Evolutionary conservation across 441 rosid genomes (phyloP), one percentile per base, ranked within the genome.

Genomic region (Populus tomentosa): DNA sequence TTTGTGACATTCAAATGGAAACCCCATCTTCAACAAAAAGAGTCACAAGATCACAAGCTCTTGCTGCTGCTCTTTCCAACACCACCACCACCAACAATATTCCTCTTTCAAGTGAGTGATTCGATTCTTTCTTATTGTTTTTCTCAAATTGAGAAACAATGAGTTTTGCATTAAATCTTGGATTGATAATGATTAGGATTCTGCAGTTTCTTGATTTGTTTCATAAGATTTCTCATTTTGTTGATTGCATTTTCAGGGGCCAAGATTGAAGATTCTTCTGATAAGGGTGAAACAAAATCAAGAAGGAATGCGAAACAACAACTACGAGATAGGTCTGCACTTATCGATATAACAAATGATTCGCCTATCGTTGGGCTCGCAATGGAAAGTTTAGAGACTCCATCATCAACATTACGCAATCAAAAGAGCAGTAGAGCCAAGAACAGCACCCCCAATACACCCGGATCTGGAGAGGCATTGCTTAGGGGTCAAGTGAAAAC

Each of bases 281-380:
- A 83, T 6, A 80, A 82, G 68, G 62, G 78, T 59, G 85, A 69
- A 32, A 71, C 85, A 2, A 86, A 88, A 77, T 80, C 89, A 79
- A 87, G 87, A 78, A 79, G 80, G 63, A 83, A 70, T 56, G 69
- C 59, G 9, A 87, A 82, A 30, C 79, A 83, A 72, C 82, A 85
- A 35, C 33, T 71, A 14, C 83, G 81, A 84, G 93, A 87, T 50
- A 82, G 90, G 1, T 87, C 90, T 62, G 91, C 82, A 6, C 91
- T 95, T 0, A 77, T 94, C 18, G 95, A 92, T 77, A 87, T 95
- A 84, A 95, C 97, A 7, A 95, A 95, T 23, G 95, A 92, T 81
- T 95, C 98, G 1, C 99, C 99, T 0, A 95, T 95, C 42, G 90
- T 89, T 6, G 98, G 99, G 74, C 77, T 95, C 59, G 94, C 97